Evolutionary conservation across 495 filamentous ascomycete species (phyloP).

Genomic region (Letharia lupina): DNA sequence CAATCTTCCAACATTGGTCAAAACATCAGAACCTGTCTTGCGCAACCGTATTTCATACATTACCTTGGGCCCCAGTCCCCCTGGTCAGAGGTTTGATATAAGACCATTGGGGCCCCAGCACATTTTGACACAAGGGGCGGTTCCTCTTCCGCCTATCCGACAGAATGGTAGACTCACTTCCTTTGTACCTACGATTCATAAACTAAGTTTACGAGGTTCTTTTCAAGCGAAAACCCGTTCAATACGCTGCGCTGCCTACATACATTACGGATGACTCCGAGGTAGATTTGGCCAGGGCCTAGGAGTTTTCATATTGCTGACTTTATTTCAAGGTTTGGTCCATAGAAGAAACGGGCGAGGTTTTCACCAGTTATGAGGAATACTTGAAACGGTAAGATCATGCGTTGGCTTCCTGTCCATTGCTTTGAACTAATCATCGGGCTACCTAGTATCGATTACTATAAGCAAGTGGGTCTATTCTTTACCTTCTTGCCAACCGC

Average conservation of each 20-base stretch:
- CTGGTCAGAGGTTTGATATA: conserved; percentile 4
- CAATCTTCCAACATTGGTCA: conserved; percentile 8
- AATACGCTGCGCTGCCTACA: conserved; percentile 62
- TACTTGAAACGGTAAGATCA: conserved; percentile 66
- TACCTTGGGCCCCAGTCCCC: background rate
- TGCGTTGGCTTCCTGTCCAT: background rate
- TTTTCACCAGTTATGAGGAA: conserved; percentile 81
- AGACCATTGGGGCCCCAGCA: background rate
- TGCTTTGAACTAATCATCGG: conserved; percentile 25
- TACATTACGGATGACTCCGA: conserved; percentile 74
- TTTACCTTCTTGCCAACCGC: background rate
- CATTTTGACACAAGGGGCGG: background rate
- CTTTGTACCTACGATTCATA: background rate
- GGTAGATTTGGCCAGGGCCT: conserved; percentile 38
- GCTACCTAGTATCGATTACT: conserved; percentile 71
- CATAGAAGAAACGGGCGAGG: conserved; percentile 80
- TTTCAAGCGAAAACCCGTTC: conserved; percentile 92
- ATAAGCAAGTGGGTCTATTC: conserved; percentile 60
- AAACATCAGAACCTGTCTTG: conserved; percentile 7
- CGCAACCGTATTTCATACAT: conserved; percentile 6
- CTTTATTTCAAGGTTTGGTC: conserved; percentile 65
- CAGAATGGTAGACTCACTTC: conserved; percentile 15
- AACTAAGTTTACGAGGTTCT: conserved; percentile 55
- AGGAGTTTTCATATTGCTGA: conserved; percentile 13
- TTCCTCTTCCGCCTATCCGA: background rate